Conservation (phyloP, 306 rosid genomes). For the Pyrus bretschneideri region DNA sequence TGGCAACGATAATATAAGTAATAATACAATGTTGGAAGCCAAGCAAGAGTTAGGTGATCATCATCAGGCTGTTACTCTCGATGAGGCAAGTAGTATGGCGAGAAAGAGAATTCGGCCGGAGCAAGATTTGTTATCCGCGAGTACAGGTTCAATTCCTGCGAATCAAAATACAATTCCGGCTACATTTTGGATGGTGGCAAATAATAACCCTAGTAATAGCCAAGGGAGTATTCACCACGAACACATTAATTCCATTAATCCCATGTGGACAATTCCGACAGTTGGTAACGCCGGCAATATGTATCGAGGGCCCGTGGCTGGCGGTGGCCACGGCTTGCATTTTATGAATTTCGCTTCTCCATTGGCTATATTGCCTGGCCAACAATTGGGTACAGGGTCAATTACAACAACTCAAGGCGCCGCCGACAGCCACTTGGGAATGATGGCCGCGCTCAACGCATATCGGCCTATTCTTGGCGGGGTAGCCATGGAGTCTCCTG, state of each 20-base stretch:
- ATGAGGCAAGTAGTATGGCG: conserved; percentile 14
- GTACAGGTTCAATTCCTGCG: conserved; percentile 60
- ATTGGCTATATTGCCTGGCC: conserved; percentile 56
- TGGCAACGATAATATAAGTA: conserved; percentile 21
- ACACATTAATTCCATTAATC: neutral
- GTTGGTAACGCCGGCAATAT: conserved; percentile 22
- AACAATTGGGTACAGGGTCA: conserved; percentile 43
- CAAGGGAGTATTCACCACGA: neutral
- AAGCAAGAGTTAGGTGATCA: conserved; percentile 48
- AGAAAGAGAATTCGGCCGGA: conserved; percentile 62
- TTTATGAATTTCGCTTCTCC: conserved; percentile 87
- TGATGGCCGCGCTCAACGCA: conserved; percentile 66
- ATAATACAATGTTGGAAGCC: conserved; percentile 35
- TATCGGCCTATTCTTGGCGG: conserved; percentile 41
- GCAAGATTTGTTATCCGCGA: conserved; percentile 40
- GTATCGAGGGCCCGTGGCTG: conserved; percentile 43
- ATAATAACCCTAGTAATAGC: conserved; percentile 7
- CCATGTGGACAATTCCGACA: conserved; percentile 44
- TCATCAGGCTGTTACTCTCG: conserved; percentile 3
- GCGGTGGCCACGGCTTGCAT: conserved; percentile 46
- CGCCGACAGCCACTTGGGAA: conserved; percentile 57
- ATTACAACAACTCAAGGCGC: conserved; percentile 1
- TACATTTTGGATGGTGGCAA: conserved; percentile 67
- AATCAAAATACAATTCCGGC: conserved; percentile 55
- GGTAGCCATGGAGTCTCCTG: conserved; percentile 29